Conservation (phyloP, 768 basidiomycete species). For the Gyrodon lividus region DNA sequence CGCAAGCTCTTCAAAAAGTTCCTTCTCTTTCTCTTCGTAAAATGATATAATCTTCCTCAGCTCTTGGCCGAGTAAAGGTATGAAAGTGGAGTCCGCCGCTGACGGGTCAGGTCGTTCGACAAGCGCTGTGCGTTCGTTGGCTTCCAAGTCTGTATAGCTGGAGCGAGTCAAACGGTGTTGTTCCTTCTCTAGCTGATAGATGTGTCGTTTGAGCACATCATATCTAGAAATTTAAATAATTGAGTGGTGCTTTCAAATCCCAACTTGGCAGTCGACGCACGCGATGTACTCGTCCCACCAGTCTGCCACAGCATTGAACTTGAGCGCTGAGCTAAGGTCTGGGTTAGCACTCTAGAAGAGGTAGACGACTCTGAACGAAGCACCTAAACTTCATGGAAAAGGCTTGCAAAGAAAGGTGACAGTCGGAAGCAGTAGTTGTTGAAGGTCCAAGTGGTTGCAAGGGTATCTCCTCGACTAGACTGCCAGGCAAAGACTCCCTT, state of each 20-base stretch:
- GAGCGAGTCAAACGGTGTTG: slow-evolving; percentile 46
- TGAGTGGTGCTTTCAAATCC: neutral
- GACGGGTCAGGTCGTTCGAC: slow-evolving; percentile 39
- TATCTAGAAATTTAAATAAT: slow-evolving; percentile 49
- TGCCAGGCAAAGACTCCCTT: slow-evolving; percentile 1
- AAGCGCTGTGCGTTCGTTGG: slow-evolving; percentile 59
- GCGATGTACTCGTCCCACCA: slow-evolving; percentile 94
- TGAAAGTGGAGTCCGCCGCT: slow-evolving; percentile 59
- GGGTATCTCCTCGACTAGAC: slow-evolving; percentile 27
- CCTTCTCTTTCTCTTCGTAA: slow-evolving; percentile 74
- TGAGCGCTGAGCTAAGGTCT: slow-evolving; percentile 65
- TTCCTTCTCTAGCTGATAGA: slow-evolving; percentile 84
- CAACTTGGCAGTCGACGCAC: slow-evolving; percentile 42
- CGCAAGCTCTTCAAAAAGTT: slow-evolving; percentile 59
- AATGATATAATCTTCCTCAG: slow-evolving; percentile 77
- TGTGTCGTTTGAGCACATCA: slow-evolving; percentile 77
- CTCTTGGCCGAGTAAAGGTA: slow-evolving; percentile 77
- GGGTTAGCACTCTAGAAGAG: neutral
- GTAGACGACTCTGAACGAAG: neutral
- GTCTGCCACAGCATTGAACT: slow-evolving; percentile 88
- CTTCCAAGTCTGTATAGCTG: slow-evolving; percentile 55
- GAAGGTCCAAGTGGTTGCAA: slow-evolving; percentile 13
- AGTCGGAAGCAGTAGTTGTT: neutral
- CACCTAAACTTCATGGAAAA: slow-evolving; percentile 39
- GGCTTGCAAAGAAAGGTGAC: slow-evolving; percentile 4